Percentiles rank a stretch among this genome's conserved stretches.
Evolutionary conservation across 2,329 filamentous ascomycete genomes (phyloP).

Genomic region (Leptographium galeiforme): DNA sequence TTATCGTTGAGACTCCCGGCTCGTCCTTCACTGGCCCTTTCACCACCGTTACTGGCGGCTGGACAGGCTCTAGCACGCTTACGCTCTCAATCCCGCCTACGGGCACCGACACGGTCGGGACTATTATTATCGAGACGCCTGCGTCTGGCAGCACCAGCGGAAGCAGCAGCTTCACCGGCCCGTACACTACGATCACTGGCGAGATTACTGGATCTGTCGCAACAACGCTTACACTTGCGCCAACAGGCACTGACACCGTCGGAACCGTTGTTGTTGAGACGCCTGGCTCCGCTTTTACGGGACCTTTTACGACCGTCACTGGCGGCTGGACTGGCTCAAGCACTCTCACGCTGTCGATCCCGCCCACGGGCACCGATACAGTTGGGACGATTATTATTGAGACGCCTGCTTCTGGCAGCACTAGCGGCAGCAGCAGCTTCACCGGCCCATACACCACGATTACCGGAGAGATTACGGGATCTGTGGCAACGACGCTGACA

Average conservation of each 20-base stretch:
- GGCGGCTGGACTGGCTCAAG: background rate
- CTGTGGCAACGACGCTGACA: background rate
- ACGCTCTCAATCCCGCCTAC: conserved; percentile 7
- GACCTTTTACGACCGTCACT: conserved; percentile 4
- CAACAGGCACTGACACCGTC: background rate
- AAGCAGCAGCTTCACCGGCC: background rate
- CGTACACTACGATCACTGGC: background rate
- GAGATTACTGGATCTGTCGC: background rate
- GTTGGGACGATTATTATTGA: conserved; percentile 13
- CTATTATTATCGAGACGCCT: background rate
- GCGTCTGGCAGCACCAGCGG: background rate
- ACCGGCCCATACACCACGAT: background rate
- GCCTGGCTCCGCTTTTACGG: background rate
- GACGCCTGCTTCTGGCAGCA: conserved; percentile 8
- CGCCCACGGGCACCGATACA: conserved; percentile 37
- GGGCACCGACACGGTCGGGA: conserved; percentile 5
- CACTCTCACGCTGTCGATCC: background rate
- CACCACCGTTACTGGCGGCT: conserved; percentile 6
- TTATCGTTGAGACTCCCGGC: background rate
- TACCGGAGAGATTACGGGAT: background rate
- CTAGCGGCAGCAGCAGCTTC: conserved; percentile 2
- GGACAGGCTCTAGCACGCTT: conserved; percentile 1
- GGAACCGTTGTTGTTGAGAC: background rate
- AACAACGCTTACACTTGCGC: conserved; percentile 3
- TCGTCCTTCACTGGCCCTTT: conserved; percentile 4